Conservation (phyloP, 164 flowering plant genomes). For the Piper longum region DNA sequence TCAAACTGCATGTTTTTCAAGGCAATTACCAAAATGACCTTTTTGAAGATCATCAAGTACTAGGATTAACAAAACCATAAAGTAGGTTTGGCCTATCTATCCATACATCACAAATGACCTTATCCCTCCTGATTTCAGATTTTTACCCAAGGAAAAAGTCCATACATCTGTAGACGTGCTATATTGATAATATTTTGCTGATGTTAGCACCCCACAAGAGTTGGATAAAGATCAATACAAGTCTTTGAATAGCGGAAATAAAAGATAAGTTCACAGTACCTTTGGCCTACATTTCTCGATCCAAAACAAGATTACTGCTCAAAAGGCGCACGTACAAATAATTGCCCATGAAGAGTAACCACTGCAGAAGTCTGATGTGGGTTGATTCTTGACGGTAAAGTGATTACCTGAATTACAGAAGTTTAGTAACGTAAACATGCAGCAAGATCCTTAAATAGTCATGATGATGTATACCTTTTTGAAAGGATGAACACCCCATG, state of each 20-base stretch:
- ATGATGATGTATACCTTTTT: slow-evolving; percentile 42
- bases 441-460: neutral
- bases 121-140: too few relatives aligned
- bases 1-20: too few relatives aligned
- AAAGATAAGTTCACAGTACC: neutral
- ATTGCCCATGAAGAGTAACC: slow-evolving; percentile 86
- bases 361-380: slow-evolving; percentile 97
- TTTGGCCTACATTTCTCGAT: neutral
- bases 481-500: slow-evolving; percentile 87
- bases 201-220: too few relatives aligned
- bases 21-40: too few relatives aligned
- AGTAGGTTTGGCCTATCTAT: too few relatives aligned
- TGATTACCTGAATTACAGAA: slow-evolving; percentile 42
- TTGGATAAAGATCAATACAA: too few relatives aligned
- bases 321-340: slow-evolving; percentile 87
- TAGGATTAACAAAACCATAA: too few relatives aligned
- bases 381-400: slow-evolving; percentile 75
- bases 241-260: neutral
- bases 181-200: too few relatives aligned
- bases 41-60: too few relatives aligned
- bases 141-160: too few relatives aligned
- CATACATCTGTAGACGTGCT: too few relatives aligned
- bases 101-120: too few relatives aligned
- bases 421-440: neutral
- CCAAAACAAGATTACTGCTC: slow-evolving; percentile 42